phyloP scores from a whole-genome alignment of 495 filamentous ascomycete genomes.

The Aspergillus olivimuriae region DNA sequence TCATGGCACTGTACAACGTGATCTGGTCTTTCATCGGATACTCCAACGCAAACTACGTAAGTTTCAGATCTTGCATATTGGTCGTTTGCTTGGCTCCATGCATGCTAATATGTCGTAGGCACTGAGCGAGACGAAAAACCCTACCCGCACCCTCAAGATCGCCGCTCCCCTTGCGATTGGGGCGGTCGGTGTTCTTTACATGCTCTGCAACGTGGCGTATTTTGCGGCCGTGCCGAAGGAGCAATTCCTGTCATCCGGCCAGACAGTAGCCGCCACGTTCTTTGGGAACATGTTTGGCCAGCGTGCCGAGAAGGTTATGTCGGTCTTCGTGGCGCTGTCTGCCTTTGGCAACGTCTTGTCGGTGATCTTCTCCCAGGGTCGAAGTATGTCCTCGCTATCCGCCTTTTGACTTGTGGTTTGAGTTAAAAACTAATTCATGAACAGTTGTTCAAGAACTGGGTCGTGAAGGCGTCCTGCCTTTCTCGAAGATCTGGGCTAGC shows the following conservation, averaged over 20 bases:
- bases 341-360: slow-evolving; percentile 65
- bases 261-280: slow-evolving; percentile 57
- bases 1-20: slow-evolving; percentile 59
- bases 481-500: slow-evolving; percentile 56
- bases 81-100: not conserved
- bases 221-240: slow-evolving; percentile 61
- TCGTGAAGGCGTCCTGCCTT: slow-evolving; percentile 58
- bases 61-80: slow-evolving; percentile 1
- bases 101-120: slow-evolving; percentile 33
- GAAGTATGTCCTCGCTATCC: slow-evolving; percentile 29
- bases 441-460: slow-evolving; percentile 57
- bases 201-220: slow-evolving; percentile 67
- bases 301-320: slow-evolving; percentile 51
- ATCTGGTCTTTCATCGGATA: slow-evolving; percentile 65
- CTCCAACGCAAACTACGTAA: slow-evolving; percentile 52
- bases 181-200: slow-evolving; percentile 57
- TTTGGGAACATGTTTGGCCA: slow-evolving; percentile 63
- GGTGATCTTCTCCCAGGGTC: slow-evolving; percentile 63
- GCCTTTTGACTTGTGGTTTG: not conserved
- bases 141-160: slow-evolving; percentile 54
- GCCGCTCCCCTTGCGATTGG: slow-evolving; percentile 58
- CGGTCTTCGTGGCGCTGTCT: slow-evolving; percentile 66
- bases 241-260: slow-evolving; percentile 52
- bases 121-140: slow-evolving; percentile 56
- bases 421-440: slow-evolving; percentile 2